phyloP scores from a whole-genome alignment of 83 land plant genomes.

The Picea engelmannii region DNA sequence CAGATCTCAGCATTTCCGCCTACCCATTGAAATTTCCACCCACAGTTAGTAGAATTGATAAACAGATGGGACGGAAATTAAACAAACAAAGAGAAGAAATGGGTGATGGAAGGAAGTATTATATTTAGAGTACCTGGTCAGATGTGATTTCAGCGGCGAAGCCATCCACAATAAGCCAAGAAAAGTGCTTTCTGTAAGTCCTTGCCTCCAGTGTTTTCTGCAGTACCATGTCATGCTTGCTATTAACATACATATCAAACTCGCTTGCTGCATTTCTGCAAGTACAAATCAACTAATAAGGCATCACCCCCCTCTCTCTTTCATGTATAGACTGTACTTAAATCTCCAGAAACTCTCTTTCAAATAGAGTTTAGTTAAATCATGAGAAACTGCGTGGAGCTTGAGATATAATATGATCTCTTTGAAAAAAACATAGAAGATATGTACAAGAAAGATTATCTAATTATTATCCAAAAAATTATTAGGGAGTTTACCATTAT shows the following conservation, averaged over 20 bases:
- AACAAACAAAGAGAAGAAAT: not conserved
- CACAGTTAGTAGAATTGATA: not conserved
- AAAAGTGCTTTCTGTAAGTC: not conserved
- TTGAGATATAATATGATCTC: too few species aligned
- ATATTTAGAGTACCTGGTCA: slow-evolving; percentile 36
- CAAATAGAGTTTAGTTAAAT: too few species aligned
- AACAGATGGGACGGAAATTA: too few species aligned
- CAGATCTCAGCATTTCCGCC: slow-evolving; percentile 34
- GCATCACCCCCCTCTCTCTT: not conserved
- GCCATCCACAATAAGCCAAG: slow-evolving; percentile 62
- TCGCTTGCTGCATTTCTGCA: slow-evolving; percentile 28
- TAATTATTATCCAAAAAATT: too few species aligned
- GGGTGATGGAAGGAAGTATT: slow-evolving; percentile 21
- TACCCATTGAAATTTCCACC: too few species aligned
- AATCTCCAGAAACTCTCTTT: too few species aligned
- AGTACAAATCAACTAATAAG: slow-evolving; percentile 6
- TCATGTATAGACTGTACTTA: too few species aligned
- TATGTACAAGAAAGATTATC: too few species aligned
- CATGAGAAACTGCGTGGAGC: too few species aligned
- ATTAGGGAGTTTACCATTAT: too few species aligned
- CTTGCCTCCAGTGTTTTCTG: slow-evolving; percentile 19
- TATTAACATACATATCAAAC: slow-evolving; percentile 52
- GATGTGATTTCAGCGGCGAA: slow-evolving; percentile 54
- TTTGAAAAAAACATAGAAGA: too few species aligned
- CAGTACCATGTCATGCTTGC: slow-evolving; percentile 54